These are phyloP conservation scores for Chaetomidium leptoderma DNA, from an alignment of 495 filamentous ascomycete species.

Conservation along the genomic window DNA sequence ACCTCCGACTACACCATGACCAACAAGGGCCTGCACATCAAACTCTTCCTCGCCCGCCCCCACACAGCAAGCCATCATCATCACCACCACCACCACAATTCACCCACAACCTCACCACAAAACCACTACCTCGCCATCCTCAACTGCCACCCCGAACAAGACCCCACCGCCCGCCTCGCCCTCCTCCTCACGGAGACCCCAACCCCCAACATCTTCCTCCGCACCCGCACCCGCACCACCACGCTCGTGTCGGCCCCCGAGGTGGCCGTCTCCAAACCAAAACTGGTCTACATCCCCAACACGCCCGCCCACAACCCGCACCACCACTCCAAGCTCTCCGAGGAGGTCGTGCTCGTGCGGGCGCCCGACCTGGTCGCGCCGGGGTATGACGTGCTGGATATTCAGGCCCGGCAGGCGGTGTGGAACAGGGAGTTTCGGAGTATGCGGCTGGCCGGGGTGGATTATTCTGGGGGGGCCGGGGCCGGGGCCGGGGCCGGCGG, in stretches of 20 bases:
- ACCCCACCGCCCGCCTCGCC: constrained; percentile 18
- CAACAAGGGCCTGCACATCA: constrained; percentile 29
- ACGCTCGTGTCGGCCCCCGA: constrained; percentile 15
- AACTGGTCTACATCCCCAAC: constrained; percentile 21
- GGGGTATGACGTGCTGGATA: constrained; percentile 24
- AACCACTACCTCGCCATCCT: constrained; percentile 22
- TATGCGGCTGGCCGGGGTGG: constrained; percentile 10
- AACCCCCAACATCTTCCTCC: constrained; percentile 22
- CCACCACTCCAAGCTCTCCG: background rate
- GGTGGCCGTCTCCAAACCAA: constrained; percentile 2
- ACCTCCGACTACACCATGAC: constrained; percentile 22
- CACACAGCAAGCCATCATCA: too few species aligned
- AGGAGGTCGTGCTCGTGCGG: constrained; percentile 24
- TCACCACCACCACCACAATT: background rate
- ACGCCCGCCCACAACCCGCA: background rate
- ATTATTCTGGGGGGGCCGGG: background rate
- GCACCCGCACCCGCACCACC: constrained; percentile 17
- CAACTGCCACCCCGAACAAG: constrained; percentile 16
- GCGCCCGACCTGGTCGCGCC: constrained; percentile 23
- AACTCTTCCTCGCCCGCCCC: constrained; percentile 10
- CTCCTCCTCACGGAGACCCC: constrained; percentile 21
- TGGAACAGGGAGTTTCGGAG: constrained; percentile 25
- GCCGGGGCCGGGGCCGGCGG: too few species aligned
- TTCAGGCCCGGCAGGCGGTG: constrained; percentile 9
- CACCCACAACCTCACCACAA: constrained; percentile 2